Percentiles rank a stretch among this genome's conserved stretches.
phyloP scores from a whole-genome alignment of 2,329 filamentous ascomycete species.

The Colletotrichum somersetense region DNA sequence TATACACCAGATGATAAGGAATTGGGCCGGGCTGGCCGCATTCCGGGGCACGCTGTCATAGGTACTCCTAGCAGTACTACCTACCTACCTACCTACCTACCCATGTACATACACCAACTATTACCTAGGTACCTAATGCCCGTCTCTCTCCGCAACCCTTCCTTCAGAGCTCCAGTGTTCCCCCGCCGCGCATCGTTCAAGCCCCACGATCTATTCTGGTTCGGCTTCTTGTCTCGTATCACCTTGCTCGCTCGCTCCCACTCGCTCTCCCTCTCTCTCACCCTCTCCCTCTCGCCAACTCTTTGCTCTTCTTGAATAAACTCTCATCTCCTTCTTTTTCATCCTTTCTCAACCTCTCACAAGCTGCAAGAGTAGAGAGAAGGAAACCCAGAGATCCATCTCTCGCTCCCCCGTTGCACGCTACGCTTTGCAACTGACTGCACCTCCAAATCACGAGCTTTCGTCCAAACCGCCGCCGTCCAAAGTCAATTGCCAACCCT shows the following conservation, averaged over 20 bases:
- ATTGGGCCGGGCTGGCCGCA: not conserved
- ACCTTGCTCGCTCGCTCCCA: constrained; percentile 1
- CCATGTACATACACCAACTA: not conserved
- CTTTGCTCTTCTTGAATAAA: constrained; percentile 5
- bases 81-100: too few species aligned
- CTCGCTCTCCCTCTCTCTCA: not conserved
- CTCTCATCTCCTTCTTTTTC: not conserved
- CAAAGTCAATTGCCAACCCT: constrained; percentile 38
- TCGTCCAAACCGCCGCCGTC: constrained; percentile 33
- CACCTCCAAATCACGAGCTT: constrained; percentile 14
- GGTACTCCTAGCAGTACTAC: not conserved
- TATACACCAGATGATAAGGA: not conserved
- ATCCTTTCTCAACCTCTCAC: not conserved
- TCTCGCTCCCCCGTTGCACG: constrained; percentile 5
- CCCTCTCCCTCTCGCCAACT: too few species aligned
- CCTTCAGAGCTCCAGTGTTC: not conserved
- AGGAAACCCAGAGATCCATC: not conserved
- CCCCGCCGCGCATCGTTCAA: not conserved
- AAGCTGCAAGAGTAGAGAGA: not conserved
- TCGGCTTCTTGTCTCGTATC: constrained; percentile 12
- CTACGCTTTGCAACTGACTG: constrained; percentile 2
- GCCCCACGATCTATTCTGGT: constrained; percentile 30
- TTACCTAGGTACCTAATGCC: not conserved
- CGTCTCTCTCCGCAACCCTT: not conserved
- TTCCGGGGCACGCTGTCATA: not conserved